Evolutionary conservation across 2,329 filamentous ascomycete genomes (phyloP).

Genomic region (Fusarium domesticum): DNA sequence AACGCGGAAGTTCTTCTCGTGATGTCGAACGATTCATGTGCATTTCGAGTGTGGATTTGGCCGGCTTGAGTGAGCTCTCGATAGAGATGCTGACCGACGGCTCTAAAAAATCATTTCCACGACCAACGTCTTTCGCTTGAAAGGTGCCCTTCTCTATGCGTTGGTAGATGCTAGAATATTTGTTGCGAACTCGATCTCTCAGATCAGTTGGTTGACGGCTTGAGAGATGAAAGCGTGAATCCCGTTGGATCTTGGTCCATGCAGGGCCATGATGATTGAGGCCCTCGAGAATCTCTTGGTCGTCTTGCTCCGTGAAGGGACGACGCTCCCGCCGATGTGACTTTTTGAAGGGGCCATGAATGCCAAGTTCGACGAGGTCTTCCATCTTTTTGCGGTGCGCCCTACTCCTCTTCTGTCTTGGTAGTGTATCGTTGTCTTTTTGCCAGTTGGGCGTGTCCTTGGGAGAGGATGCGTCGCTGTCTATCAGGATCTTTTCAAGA

Average conservation of each 20-base stretch:
- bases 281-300: conserved; percentile 59
- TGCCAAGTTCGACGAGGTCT: conserved; percentile 56
- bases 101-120: conserved; percentile 46
- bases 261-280: conserved; percentile 59
- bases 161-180: conserved; percentile 57
- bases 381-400: conserved; percentile 55
- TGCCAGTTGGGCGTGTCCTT: conserved; percentile 28
- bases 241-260: conserved; percentile 64
- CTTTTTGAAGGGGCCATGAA: conserved; percentile 60
- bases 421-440: conserved; percentile 34
- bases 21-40: conserved; percentile 41
- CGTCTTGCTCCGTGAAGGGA: conserved; percentile 61
- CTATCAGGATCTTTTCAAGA: conserved; percentile 56
- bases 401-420: conserved; percentile 49
- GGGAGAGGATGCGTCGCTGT: conserved; percentile 36
- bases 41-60: conserved; percentile 39
- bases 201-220: conserved; percentile 61
- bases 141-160: conserved; percentile 54
- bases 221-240: conserved; percentile 55
- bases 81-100: conserved; percentile 51
- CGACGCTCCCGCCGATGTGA: conserved; percentile 58
- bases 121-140: conserved; percentile 42
- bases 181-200: conserved; percentile 61
- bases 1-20: conserved; percentile 47
- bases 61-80: conserved; percentile 42